A percentile compares a stretch with the other conserved stretches of the same genome.
Evolutionary conservation across 2,329 filamentous ascomycete species (phyloP).

Genomic region (Paraconiothyrium sp.): DNA sequence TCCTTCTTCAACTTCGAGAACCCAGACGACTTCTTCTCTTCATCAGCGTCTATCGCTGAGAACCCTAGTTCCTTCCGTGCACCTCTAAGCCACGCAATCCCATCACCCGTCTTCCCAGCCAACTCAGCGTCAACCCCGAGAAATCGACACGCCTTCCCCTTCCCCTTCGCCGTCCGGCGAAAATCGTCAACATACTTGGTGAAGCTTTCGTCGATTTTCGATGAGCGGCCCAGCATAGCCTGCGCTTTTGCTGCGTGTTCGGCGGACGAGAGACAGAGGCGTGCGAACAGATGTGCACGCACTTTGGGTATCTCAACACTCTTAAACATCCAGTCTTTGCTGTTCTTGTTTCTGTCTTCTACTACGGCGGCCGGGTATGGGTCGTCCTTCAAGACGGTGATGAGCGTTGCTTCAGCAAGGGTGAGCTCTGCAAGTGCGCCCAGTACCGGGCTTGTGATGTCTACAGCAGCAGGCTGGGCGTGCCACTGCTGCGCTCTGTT

Average conservation of each 20-base stretch:
- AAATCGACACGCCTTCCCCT: constrained; percentile 88
- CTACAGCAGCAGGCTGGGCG: constrained; percentile 45
- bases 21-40: constrained; percentile 62
- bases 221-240: constrained; percentile 57
- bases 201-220: constrained; percentile 70
- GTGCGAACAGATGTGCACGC: constrained; percentile 84
- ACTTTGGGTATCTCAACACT: constrained; percentile 88
- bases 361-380: constrained; percentile 86
- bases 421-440: constrained; percentile 67
- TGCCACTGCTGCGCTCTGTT: constrained; percentile 59
- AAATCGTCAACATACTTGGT: constrained; percentile 80
- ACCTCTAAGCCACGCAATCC: constrained; percentile 85
- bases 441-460: constrained; percentile 56
- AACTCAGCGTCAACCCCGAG: constrained; percentile 90
- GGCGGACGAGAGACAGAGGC: constrained; percentile 85
- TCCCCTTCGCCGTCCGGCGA: constrained; percentile 76
- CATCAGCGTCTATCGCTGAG: constrained; percentile 49
- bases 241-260: constrained; percentile 83
- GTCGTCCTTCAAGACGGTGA: constrained; percentile 93
- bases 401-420: constrained; percentile 86
- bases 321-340: constrained; percentile 97
- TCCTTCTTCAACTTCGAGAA: constrained; percentile 75
- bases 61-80: constrained; percentile 79
- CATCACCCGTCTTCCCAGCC: constrained; percentile 81
- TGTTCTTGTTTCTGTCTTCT: constrained; percentile 81